Percentiles rank a stretch among this genome's conserved stretches.
These are phyloP conservation scores for Byssochlamys sp. DNA, from an alignment of 2,329 filamentous ascomycete species.

Conservation along the genomic window DNA sequence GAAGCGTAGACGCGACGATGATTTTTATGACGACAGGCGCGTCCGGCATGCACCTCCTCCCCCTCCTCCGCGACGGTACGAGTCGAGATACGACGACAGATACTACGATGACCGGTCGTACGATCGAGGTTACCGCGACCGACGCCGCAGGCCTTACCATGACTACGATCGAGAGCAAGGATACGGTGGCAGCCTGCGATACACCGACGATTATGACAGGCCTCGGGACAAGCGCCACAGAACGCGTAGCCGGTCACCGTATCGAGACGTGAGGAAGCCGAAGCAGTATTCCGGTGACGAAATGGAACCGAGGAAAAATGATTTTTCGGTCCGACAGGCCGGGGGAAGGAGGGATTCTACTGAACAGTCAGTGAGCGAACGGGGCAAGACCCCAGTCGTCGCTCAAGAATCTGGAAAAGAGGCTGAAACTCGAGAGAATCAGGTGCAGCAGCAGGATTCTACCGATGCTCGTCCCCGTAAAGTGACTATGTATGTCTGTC, in stretches of 20 bases:
- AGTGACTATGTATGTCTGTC: conserved; percentile 35
- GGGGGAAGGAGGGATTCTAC: conserved; percentile 43
- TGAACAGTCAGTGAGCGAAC: conserved; percentile 56
- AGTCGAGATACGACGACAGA: conserved; percentile 31
- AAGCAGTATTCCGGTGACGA: conserved; percentile 31
- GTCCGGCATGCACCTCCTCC: conserved; percentile 21
- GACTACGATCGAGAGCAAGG: conserved; percentile 42
- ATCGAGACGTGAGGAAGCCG: conserved; percentile 28
- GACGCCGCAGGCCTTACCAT: conserved; percentile 36
- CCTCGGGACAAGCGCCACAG: conserved; percentile 48
- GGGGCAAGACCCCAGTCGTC: conserved; percentile 50
- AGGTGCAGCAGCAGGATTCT: conserved; percentile 44
- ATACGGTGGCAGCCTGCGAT: conserved; percentile 33
- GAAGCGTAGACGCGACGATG: conserved; percentile 34
- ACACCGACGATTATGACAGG: conserved; percentile 41
- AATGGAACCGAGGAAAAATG: conserved; percentile 17
- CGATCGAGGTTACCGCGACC: conserved; percentile 34
- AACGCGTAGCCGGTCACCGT: conserved; percentile 45
- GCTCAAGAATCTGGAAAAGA: conserved; percentile 52
- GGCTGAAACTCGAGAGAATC: conserved; percentile 59
- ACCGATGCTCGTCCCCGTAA: conserved; percentile 22
- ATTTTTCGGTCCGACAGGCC: conserved; percentile 19
- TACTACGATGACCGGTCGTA: conserved; percentile 26
- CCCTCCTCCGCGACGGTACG: conserved; percentile 21
- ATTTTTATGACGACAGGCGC: conserved; percentile 26